Base-by-base conservation (phyloP, 2,329 filamentous ascomycete species). In the Xylaria arbuscula region DNA sequence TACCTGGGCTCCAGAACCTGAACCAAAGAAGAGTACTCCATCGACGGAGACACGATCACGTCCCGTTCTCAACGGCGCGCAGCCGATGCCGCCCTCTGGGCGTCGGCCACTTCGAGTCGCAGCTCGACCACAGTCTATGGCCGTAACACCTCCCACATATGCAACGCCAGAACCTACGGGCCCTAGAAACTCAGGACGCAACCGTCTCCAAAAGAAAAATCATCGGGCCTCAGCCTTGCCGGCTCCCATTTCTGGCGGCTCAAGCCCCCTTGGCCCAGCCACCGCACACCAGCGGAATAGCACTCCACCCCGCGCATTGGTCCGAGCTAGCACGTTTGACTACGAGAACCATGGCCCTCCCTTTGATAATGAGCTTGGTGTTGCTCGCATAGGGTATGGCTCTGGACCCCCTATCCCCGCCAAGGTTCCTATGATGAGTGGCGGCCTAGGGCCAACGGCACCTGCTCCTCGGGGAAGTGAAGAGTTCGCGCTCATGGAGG, bases 1-100 rank as follows among this genome's bases (percentile, higher is more conserved):
- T 64, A 88, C 88, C 1, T 94, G 91, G 91, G 92, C 92, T 1
- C 91, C 92, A 0, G 92, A 94, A 74, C 92, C 92, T 0, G 90
- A 92, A 72, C 85, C 86, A 24, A 91, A 90, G 76, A 82, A 81
- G n/a, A 72, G 73, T 8, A 56, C 55, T 8, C 69, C 71, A 42
- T 45, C 68, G 22, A 32, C 62, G 11, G 75, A 78, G 64, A 75
- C 63, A 28, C 76, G 83, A 11, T 77, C 82, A 6, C 82, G 87
- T 38, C 82, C 84, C 7, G 79, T 84, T 2, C 81, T 86, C 1
- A 83, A 80, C 4, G 88, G 87, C 2, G 84, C 87, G 1, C 85
- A 88, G 70, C 84, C 85, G 4, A 82, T 85, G 74, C 83, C 86
- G 1, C 77, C 81, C 1, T 83, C 81, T 45, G 84, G 85, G 3